These are phyloP conservation scores for Melampsora americana DNA, from an alignment of 1,284 basidiomycete species.

Conservation along the genomic window DNA sequence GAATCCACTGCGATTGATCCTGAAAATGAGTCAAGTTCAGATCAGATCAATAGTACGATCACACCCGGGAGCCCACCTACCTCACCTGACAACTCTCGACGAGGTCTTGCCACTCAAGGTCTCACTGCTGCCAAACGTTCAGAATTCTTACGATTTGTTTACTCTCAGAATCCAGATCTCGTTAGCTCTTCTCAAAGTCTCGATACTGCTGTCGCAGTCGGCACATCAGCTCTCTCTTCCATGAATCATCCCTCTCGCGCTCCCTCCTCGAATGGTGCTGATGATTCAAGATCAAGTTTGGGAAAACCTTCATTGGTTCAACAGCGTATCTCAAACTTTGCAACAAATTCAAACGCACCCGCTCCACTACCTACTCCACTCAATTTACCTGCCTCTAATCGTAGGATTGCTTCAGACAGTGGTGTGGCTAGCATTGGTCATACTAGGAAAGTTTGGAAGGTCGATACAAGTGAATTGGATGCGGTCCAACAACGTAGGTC, in stretches of 20 bases:
- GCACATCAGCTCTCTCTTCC: slow-evolving; percentile 24
- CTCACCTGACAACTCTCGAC: not conserved
- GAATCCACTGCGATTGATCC: not conserved
- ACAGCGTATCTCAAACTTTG: slow-evolving; percentile 38
- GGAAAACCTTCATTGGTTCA: slow-evolving; percentile 26
- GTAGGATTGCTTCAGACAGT: slow-evolving; percentile 24
- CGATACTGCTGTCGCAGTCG: slow-evolving; percentile 33
- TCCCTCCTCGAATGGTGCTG: slow-evolving; percentile 2
- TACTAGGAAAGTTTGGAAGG: slow-evolving; percentile 30
- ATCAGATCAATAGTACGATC: not conserved
- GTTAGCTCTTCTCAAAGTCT: slow-evolving; percentile 12
- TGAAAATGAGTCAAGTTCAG: not conserved
- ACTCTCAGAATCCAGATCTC: slow-evolving; percentile 36
- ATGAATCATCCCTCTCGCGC: slow-evolving; percentile 6
- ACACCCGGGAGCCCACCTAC: not conserved
- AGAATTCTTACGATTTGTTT: slow-evolving; percentile 39
- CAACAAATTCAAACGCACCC: not conserved
- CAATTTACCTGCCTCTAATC: slow-evolving; percentile 5
- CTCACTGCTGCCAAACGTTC: slow-evolving; percentile 36
- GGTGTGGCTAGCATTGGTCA: not conserved
- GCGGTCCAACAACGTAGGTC: slow-evolving; percentile 19
- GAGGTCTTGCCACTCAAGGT: slow-evolving; percentile 26
- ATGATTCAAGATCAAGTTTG: not conserved
- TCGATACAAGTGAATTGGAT: slow-evolving; percentile 37
- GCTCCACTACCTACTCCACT: slow-evolving; percentile 12